Percentiles rank a stretch among this genome's conserved stretches.
phyloP scores from a whole-genome alignment of 2,329 filamentous ascomycete genomes.

The Lanzia echinophila region DNA sequence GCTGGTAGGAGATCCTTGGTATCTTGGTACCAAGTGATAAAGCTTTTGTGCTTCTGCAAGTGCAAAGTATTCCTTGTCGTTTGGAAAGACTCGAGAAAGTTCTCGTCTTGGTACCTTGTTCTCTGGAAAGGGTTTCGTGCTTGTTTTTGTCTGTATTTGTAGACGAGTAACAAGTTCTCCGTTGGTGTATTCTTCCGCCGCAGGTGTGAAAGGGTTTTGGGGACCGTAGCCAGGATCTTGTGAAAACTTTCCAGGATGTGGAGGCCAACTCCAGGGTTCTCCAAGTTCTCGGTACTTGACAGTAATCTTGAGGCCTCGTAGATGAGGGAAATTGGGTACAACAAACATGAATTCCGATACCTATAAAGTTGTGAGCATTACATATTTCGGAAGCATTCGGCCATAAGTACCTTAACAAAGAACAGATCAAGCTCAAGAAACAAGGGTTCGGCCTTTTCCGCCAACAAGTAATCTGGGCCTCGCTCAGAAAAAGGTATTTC shows the following conservation, averaged over 20 bases:
- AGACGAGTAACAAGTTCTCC: slow-evolving; percentile 40
- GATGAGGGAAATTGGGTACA: slow-evolving; percentile 51
- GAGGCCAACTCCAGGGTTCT: slow-evolving; percentile 8
- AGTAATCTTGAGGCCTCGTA: slow-evolving; percentile 47
- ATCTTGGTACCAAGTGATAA: slow-evolving; percentile 39
- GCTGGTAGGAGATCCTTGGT: slow-evolving; percentile 2
- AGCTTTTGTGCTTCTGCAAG: slow-evolving; percentile 53
- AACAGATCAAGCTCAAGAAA: slow-evolving; percentile 51
- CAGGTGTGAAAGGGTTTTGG: slow-evolving; percentile 48
- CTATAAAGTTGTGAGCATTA: slow-evolving; percentile 31
- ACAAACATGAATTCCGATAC: slow-evolving; percentile 56
- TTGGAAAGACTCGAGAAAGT: slow-evolving; percentile 44
- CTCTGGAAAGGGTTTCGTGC: slow-evolving; percentile 47
- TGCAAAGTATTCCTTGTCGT: slow-evolving; percentile 50
- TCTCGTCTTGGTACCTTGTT: slow-evolving; percentile 46
- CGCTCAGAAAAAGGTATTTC: slow-evolving; percentile 37
- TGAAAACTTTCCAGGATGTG: slow-evolving; percentile 45
- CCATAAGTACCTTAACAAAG: slow-evolving; percentile 51
- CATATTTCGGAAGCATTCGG: not conserved
- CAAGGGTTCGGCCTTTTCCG: not conserved
- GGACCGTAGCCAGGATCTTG: slow-evolving; percentile 48
- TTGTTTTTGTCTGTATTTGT: slow-evolving; percentile 39
- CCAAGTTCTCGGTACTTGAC: slow-evolving; percentile 50
- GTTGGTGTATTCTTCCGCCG: slow-evolving; percentile 52
- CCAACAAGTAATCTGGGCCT: slow-evolving; percentile 20